Percentiles rank a stretch among this genome's conserved stretches.
Evolutionary conservation across 805 yeast genomes (phyloP).

Genomic region (Candida gorgasii): DNA sequence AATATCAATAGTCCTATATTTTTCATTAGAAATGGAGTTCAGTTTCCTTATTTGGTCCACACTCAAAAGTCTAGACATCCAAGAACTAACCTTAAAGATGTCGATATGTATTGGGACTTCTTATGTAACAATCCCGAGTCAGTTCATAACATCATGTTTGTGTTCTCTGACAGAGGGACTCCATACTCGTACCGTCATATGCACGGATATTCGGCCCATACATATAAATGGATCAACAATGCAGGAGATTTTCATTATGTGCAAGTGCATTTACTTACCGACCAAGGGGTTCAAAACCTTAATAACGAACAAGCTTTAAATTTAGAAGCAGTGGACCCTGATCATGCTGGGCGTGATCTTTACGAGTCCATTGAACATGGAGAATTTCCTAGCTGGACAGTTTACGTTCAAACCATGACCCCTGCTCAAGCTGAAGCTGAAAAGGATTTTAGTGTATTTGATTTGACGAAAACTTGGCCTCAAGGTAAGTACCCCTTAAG

Average conservation of each 20-base stretch:
- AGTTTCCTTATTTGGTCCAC: slow-evolving; percentile 86
- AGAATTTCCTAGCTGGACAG: slow-evolving; percentile 81
- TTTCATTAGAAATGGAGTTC: slow-evolving; percentile 79
- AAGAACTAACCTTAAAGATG: slow-evolving; percentile 73
- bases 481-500: slow-evolving; percentile 83
- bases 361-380: slow-evolving; percentile 77
- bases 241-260: slow-evolving; percentile 78
- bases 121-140: slow-evolving; percentile 72
- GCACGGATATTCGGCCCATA: slow-evolving; percentile 85
- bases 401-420: slow-evolving; percentile 84
- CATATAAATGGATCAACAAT: slow-evolving; percentile 76
- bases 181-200: slow-evolving; percentile 73
- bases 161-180: slow-evolving; percentile 82
- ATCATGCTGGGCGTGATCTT: slow-evolving; percentile 76
- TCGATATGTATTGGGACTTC: slow-evolving; percentile 85
- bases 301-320: slow-evolving; percentile 67
- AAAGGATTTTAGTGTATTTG: slow-evolving; percentile 76
- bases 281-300: slow-evolving; percentile 57
- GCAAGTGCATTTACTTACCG: slow-evolving; percentile 70
- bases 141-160: slow-evolving; percentile 67
- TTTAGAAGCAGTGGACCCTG: slow-evolving; percentile 77
- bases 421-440: slow-evolving; percentile 71
- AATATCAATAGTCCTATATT: slow-evolving; percentile 86
- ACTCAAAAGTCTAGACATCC: slow-evolving; percentile 82
- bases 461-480: slow-evolving; percentile 91